These are phyloP conservation scores for Cladorrhinum sp. DNA, from an alignment of 2,329 filamentous ascomycete species.

Conservation along the genomic window DNA sequence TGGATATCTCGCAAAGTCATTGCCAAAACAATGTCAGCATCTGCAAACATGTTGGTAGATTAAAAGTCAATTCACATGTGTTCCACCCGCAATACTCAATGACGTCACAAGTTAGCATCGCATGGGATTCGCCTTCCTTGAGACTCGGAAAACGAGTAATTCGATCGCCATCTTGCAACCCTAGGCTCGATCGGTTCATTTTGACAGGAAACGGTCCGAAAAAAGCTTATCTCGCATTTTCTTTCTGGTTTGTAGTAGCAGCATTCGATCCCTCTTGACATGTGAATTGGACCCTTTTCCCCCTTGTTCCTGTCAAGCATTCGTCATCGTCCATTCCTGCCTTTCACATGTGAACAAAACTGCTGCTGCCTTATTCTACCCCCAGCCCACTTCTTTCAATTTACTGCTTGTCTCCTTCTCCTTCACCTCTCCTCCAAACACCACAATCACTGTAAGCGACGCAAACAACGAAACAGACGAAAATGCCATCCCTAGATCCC, in stretches of 20 bases:
- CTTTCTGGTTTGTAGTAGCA: no score
- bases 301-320: no score
- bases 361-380: no score
- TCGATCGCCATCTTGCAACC: background rate
- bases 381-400: no score
- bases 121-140: no score
- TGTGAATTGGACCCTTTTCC: background rate
- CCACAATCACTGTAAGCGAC: background rate
- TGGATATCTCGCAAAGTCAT: background rate
- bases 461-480: background rate
- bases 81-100: background rate
- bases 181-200: background rate
- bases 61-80: no score
- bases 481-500: background rate
- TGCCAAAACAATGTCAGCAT: no score
- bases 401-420: background rate
- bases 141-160: background rate
- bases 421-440: no score
- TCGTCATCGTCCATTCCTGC: no score
- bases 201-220: background rate
- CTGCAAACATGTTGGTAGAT: no score
- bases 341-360: no score
- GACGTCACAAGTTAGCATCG: background rate
- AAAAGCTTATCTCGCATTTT: no score
- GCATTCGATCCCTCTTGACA: background rate